Base-by-base conservation (phyloP, 768 basidiomycete species). In the Leccinum imitatum region DNA sequence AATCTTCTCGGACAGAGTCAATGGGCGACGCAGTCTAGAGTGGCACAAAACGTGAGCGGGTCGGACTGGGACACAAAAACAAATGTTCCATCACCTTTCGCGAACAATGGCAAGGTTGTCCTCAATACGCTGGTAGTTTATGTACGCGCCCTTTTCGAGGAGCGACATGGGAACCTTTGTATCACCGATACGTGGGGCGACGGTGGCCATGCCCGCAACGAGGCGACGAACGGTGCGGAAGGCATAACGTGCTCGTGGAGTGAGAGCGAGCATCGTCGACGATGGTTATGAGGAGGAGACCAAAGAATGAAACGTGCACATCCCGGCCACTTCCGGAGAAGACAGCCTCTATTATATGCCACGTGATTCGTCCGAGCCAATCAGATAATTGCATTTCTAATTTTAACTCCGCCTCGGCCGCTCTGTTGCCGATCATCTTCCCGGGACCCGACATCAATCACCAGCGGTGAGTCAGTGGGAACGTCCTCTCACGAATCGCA, bases 121-220 rank as follows among this genome's bases (percentile, higher is more conserved):
- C 80, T 98, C 95, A 73, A 98, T 98, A 59, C 95, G 89, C 78
- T 95, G 93, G 76, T 95, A 94, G 84, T 95, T 95, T 77, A 95
- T 93, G 73, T 84, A 93, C 48, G 84, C 86, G 67, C 81, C 84
- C 71, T 87, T 86, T 75, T 94, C 92, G 63, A 93, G 84, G 65
- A 88, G 80, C 41, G 90, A 92, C 91, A 94, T 93, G 66, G 90
- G 77, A 58, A 95, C 93, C 78, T 93, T 92, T 60, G 89, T 93
- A 73, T 93, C 91, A 60, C 92, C 92, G 66, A 95, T 95, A 67
- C 90, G 82, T 50, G 87, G 81, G 6, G 85, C 80, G 70, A 81
- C 87, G 68, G 91, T 93, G 71, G 93, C 92, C 88, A 94, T 88
- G 41, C 89, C 89, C 56, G 82, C 82, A 59, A 81, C 81, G 65